Evolutionary conservation across 164 flowering plant species (phyloP).

Genomic region (Tetracentron sinense): DNA sequence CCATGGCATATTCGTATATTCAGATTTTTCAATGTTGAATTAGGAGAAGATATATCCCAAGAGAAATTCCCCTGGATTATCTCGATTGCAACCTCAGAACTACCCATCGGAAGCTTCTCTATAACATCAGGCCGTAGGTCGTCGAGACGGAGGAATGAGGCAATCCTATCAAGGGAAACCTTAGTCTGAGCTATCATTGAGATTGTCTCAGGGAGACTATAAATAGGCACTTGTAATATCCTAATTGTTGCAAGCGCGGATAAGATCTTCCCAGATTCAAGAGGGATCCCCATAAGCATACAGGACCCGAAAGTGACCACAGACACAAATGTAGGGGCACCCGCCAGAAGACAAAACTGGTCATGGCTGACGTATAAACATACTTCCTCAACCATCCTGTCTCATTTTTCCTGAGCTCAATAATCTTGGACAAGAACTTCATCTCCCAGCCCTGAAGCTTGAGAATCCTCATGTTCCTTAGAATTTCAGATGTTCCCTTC

Average conservation of each 20-base stretch:
- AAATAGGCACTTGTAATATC: conserved; percentile 49
- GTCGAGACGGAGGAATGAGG: conserved; percentile 41
- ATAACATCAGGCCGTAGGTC: conserved; percentile 31
- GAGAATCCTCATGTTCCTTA: conserved; percentile 74
- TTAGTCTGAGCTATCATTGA: conserved; percentile 38
- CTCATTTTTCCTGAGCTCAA: conserved; percentile 40
- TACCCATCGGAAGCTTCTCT: conserved; percentile 28
- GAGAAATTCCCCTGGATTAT: conserved; percentile 41
- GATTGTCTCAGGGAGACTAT: conserved; percentile 39
- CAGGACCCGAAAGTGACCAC: conserved; percentile 45
- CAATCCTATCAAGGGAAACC: conserved; percentile 45
- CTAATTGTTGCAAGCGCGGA: too few relatives aligned
- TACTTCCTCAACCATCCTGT: conserved; percentile 44
- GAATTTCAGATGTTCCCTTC: conserved; percentile 47
- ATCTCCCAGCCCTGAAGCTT: conserved; percentile 84
- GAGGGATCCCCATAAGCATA: conserved; percentile 41
- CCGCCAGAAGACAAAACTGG: conserved; percentile 39
- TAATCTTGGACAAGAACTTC: conserved; percentile 60
- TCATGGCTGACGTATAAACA: conserved; percentile 36
- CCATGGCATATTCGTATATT: conserved; percentile 36
- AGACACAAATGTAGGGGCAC: conserved; percentile 46
- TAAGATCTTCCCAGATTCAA: conserved; percentile 36
- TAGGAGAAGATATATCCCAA: conserved; percentile 35
- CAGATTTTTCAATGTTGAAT: conserved; percentile 37
- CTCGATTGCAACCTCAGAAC: conserved; percentile 34